Conservation (phyloP, 1,139 yeast species). For the Geotrichum australiense region DNA sequence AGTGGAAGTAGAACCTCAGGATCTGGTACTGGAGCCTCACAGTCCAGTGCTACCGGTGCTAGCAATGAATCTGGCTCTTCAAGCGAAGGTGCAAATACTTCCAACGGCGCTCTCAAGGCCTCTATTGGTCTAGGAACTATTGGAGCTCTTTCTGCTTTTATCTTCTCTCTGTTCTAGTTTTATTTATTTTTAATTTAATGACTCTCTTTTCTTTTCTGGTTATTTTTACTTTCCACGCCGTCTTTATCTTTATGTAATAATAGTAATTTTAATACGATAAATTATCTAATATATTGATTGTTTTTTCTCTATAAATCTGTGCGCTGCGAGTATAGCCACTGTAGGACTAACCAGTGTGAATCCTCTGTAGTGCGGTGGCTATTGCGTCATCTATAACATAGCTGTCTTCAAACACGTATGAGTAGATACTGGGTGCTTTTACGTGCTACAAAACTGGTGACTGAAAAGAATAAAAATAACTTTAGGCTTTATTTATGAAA, state of each 20-base stretch:
- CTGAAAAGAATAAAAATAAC: too few species aligned
- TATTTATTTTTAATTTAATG: not conserved
- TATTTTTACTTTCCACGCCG: not conserved
- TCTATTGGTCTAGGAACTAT: conserved; percentile 12
- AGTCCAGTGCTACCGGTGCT: not conserved
- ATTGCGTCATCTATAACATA: too few species aligned
- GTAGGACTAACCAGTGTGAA: too few species aligned
- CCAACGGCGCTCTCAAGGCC: conserved; percentile 9
- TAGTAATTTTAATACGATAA: too few species aligned
- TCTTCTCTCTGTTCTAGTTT: conserved; percentile 10
- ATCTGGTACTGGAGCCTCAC: not conserved
- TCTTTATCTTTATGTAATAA: not conserved
- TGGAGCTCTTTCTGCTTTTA: conserved; percentile 12
- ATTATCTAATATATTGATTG: too few species aligned
- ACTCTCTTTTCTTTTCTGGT: not conserved
- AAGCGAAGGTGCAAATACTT: not conserved
- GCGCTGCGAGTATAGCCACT: too few species aligned
- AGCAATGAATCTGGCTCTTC: conserved; percentile 1
- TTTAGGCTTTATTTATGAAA: too few species aligned
- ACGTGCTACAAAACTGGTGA: too few species aligned
- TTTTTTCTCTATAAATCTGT: too few species aligned
- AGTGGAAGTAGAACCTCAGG: not conserved
- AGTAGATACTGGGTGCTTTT: too few species aligned
- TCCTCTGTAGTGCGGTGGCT: too few species aligned
- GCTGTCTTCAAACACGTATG: too few species aligned